Evolutionary conservation across 2,329 filamentous ascomycete species (phyloP).

Genomic region (Beauveria rudraprayagi): DNA sequence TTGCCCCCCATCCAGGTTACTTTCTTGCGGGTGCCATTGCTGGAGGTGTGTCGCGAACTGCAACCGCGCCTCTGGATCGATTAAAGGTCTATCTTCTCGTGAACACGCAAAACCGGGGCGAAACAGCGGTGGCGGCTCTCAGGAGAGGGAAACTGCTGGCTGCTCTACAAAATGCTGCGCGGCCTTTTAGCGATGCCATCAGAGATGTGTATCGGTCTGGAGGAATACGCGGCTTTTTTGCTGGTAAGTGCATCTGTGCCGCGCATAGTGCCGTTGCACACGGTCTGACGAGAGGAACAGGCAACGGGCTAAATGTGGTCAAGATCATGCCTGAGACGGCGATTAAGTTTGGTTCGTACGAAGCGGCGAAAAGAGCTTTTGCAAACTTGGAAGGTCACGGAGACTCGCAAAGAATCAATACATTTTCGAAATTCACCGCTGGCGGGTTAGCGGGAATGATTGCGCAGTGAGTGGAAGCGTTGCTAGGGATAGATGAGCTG

Average conservation of each 20-base stretch:
- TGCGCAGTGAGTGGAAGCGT: conserved; percentile 58
- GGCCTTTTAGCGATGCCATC: conserved; percentile 64
- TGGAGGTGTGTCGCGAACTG: conserved; percentile 89
- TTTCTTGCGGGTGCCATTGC: conserved; percentile 93
- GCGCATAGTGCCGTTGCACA: neutral
- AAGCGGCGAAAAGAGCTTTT: conserved; percentile 83
- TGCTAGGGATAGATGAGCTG: neutral
- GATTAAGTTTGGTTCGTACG: conserved; percentile 96
- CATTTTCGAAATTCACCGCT: conserved; percentile 81
- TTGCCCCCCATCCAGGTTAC: conserved; percentile 88
- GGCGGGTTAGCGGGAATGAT: conserved; percentile 91
- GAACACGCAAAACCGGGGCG: conserved; percentile 53
- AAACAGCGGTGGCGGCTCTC: conserved; percentile 36
- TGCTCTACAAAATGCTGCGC: conserved; percentile 57
- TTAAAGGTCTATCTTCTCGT: conserved; percentile 97
- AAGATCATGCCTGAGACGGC: conserved; percentile 99
- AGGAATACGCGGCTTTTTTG: conserved; percentile 83
- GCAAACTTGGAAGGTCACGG: conserved; percentile 81
- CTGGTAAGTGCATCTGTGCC: conserved; percentile 50
- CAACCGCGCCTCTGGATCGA: conserved; percentile 91
- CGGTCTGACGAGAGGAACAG: conserved; percentile 36
- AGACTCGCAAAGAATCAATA: conserved; percentile 70
- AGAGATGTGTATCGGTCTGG: conserved; percentile 78
- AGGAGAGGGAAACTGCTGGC: conserved; percentile 28
- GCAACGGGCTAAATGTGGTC: conserved; percentile 90